phyloP scores from a whole-genome alignment of 176 grass and related monocot species.

The Rhynchospora tenuis region DNA sequence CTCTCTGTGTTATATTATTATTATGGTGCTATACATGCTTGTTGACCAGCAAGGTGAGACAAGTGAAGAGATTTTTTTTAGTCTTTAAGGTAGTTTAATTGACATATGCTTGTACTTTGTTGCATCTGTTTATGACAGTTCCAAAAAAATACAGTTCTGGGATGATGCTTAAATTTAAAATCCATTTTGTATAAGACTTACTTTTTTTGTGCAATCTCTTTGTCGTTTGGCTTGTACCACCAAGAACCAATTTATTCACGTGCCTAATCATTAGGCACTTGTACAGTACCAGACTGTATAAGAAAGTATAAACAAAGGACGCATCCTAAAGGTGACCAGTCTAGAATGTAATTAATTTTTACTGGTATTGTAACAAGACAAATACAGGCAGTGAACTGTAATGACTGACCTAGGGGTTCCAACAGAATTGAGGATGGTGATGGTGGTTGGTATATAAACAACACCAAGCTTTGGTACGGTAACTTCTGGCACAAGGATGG shows the following conservation, averaged over 20 bases:
- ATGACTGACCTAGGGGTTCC: constrained; percentile 76
- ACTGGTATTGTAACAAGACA: not conserved
- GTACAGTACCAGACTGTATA: not conserved
- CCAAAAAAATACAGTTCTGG: not conserved
- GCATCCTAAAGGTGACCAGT: not conserved
- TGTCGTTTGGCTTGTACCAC: not conserved
- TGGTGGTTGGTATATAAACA: constrained; percentile 63
- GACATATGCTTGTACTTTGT: not conserved
- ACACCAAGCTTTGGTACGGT: constrained; percentile 70
- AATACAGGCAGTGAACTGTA: not conserved
- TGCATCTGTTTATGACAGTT: not conserved
- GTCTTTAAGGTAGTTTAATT: not conserved
- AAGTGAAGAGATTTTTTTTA: constrained; percentile 1
- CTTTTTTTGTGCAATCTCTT: not conserved
- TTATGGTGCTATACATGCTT: not conserved
- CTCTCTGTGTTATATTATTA: not conserved
- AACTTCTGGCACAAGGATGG: constrained; percentile 70
- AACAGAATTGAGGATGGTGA: constrained; percentile 71
- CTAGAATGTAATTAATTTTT: not conserved
- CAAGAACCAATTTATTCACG: not conserved
- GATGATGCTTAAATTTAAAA: not conserved
- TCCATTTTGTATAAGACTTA: not conserved
- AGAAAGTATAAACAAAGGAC: not conserved
- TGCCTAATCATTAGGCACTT: no score
- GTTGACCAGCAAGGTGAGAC: no score